phyloP scores from a whole-genome alignment of 352 stramenopile species.

The Phytophthora megakarya region DNA sequence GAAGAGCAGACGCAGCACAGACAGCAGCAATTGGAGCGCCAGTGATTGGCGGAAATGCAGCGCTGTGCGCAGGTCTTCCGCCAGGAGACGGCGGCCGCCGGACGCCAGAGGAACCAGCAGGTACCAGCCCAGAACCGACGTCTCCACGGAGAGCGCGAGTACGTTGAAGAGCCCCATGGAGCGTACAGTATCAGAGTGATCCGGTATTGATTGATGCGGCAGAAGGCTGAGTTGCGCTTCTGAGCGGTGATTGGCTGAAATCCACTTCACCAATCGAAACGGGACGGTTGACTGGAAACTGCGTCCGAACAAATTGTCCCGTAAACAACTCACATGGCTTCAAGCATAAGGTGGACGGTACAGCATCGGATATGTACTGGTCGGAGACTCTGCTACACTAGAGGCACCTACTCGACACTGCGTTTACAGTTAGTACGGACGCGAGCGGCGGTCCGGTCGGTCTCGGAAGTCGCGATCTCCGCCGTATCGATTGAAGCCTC shows the following conservation, averaged over 20 bases:
- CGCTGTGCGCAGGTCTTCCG: constrained; percentile 39
- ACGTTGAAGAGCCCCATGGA: constrained; percentile 76
- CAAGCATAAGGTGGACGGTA: constrained; percentile 1
- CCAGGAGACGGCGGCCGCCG: constrained; percentile 37
- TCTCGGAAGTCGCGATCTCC: constrained; percentile 54
- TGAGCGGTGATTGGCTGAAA: constrained; percentile 24
- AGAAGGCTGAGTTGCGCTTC: constrained; percentile 28
- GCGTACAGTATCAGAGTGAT: constrained; percentile 18
- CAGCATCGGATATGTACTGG: too few relatives aligned
- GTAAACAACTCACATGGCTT: not conserved
- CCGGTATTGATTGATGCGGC: constrained; percentile 1
- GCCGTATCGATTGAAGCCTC: constrained; percentile 38
- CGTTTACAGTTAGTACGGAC: constrained; percentile 67
- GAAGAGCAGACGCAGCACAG: constrained; percentile 53
- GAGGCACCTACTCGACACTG: constrained; percentile 23
- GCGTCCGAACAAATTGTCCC: constrained; percentile 3
- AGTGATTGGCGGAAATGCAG: constrained; percentile 75
- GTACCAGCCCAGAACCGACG: constrained; percentile 67
- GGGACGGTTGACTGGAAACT: constrained; percentile 2
- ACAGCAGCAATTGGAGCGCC: constrained; percentile 54
- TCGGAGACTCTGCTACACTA: constrained; percentile 26
- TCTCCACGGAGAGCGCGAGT: constrained; percentile 58
- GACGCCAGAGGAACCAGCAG: constrained; percentile 44
- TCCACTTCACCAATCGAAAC: constrained; percentile 19
- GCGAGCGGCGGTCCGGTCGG: constrained; percentile 56